Conservation (phyloP, 805 yeast genomes). For the Teunomyces pallodes region DNA sequence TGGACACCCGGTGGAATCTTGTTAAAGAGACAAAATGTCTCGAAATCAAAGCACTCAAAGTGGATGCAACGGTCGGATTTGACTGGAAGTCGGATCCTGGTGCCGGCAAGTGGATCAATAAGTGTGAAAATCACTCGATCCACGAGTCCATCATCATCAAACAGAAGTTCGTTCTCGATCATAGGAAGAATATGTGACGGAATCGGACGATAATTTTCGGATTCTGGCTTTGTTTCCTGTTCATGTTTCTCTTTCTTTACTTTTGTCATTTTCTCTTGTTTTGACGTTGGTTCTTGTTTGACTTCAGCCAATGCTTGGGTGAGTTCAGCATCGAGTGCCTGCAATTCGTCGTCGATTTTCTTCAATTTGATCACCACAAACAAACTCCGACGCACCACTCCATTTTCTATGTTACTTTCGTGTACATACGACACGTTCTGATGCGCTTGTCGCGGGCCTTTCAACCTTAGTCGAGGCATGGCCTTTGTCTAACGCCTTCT, state of each 20-base stretch:
- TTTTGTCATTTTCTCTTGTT: constrained; percentile 8
- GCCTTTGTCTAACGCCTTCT: neutral
- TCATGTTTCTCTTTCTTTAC: constrained; percentile 6
- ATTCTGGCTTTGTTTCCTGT: neutral
- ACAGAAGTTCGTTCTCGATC: constrained; percentile 24
- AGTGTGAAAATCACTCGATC: constrained; percentile 38
- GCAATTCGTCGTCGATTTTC: neutral
- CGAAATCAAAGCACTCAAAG: constrained; percentile 45
- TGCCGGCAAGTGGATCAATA: constrained; percentile 40
- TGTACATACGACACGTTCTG: neutral
- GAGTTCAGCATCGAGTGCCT: constrained; percentile 3
- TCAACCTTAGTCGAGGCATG: neutral
- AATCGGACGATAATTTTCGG: constrained; percentile 16
- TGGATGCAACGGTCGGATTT: constrained; percentile 37
- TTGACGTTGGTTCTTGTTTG: too few species aligned
- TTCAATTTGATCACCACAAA: constrained; percentile 1
- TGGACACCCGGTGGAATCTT: constrained; percentile 28
- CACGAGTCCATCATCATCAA: constrained; percentile 32
- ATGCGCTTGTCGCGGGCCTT: neutral
- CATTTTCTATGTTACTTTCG: neutral
- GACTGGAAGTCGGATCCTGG: constrained; percentile 38
- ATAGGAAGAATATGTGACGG: constrained; percentile 30
- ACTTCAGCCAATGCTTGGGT: neutral
- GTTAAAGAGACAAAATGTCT: constrained; percentile 39
- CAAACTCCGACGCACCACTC: neutral